These are phyloP conservation scores for Imleria badia DNA, from an alignment of 768 basidiomycete genomes.

Conservation along the genomic window DNA sequence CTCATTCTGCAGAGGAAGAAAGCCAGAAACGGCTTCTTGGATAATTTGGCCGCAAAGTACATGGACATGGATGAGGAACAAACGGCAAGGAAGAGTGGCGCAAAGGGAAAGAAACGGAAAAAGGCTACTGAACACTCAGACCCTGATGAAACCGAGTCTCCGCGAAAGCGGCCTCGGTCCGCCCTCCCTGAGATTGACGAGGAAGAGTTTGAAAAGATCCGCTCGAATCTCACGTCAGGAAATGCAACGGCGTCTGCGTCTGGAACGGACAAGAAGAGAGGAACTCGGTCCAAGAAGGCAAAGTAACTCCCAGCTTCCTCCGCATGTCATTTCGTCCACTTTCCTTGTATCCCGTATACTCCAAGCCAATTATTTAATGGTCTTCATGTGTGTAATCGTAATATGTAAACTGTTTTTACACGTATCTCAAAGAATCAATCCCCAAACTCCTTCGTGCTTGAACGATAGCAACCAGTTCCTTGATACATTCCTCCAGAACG, in stretches of 20 bases:
- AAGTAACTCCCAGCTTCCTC: conserved; percentile 22
- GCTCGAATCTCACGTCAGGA: conserved; percentile 56
- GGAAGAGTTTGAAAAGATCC: conserved; percentile 60
- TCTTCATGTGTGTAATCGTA: conserved; percentile 9
- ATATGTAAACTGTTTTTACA: conserved; percentile 38
- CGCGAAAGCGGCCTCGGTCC: conserved; percentile 50
- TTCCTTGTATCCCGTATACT: not conserved
- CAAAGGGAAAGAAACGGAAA: conserved; percentile 54
- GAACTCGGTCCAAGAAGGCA: conserved; percentile 34
- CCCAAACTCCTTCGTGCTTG: conserved; percentile 82
- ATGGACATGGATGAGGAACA: conserved; percentile 41
- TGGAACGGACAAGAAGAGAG: conserved; percentile 30
- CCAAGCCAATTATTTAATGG: not conserved
- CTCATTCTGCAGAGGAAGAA: conserved; percentile 78
- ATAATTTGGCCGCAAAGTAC: conserved; percentile 74
- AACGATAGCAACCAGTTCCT: conserved; percentile 85
- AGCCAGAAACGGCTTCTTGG: conserved; percentile 70
- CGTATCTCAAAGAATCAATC: conserved; percentile 76
- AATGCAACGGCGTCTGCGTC: conserved; percentile 38
- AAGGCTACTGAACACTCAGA: conserved; percentile 35
- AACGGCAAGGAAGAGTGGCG: conserved; percentile 37
- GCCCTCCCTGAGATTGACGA: conserved; percentile 61
- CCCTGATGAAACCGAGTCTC: conserved; percentile 38
- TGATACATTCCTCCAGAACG: conserved; percentile 91
- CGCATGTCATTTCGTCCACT: not conserved